Conservation (phyloP, 371 early-diverging fungal genomes). For the Rhizopus sp. region DNA sequence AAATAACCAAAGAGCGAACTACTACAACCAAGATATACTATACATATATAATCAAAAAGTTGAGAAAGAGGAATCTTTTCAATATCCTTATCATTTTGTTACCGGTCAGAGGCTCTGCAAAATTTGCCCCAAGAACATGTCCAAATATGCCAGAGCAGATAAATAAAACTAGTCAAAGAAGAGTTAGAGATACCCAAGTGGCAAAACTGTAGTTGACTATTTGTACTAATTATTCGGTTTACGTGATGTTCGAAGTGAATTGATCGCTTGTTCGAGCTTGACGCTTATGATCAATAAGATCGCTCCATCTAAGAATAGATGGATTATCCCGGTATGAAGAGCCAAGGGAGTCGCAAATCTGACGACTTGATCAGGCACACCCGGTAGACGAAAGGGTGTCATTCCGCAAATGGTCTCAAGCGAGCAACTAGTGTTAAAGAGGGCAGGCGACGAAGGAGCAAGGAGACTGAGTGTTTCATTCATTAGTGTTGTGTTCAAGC, state of each 20-base stretch:
- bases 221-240: neutral
- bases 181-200: constrained; percentile 28
- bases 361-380: constrained; percentile 70
- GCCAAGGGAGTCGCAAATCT: constrained; percentile 77
- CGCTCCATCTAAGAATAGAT: constrained; percentile 69
- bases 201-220: too few relatives aligned
- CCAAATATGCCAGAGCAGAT: constrained; percentile 72
- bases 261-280: constrained; percentile 70
- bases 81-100: constrained; percentile 11
- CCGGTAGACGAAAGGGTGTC: constrained; percentile 27
- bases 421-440: constrained; percentile 33
- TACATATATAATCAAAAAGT: neutral
- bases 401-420: constrained; percentile 56
- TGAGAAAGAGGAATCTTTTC: neutral
- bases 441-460: constrained; percentile 20
- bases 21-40: constrained; percentile 74
- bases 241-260: constrained; percentile 47
- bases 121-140: constrained; percentile 72
- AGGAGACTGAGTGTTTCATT: constrained; percentile 8
- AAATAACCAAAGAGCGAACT: constrained; percentile 77
- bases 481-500: constrained; percentile 11
- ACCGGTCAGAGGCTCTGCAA: constrained; percentile 57
- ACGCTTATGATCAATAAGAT: constrained; percentile 65
- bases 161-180: constrained; percentile 67
- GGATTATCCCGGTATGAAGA: constrained; percentile 81